These are phyloP conservation scores for Zoysia pacifica DNA, from an alignment of 176 grass and related monocot species.

Conservation along the genomic window DNA sequence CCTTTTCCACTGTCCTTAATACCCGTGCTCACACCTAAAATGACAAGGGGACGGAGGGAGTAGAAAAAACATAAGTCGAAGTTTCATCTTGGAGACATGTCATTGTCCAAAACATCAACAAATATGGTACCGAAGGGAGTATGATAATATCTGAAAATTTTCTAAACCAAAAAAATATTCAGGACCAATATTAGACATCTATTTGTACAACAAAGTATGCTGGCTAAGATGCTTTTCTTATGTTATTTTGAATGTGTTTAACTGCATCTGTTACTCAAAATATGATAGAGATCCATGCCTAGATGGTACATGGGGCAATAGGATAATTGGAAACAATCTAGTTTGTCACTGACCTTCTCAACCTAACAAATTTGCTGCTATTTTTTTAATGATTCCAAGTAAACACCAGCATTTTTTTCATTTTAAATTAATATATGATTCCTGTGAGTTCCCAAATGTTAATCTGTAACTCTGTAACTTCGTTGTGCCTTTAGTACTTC, in stretches of 20 bases:
- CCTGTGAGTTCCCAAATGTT: not conserved
- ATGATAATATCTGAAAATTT: not conserved
- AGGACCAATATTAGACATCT: not conserved
- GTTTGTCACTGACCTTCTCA: not conserved
- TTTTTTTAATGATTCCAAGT: not conserved
- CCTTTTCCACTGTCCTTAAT: too few relatives aligned
- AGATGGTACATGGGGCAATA: not conserved
- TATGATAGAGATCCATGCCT: not conserved
- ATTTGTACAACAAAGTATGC: not conserved
- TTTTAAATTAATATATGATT: not conserved
- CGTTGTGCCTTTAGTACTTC: not conserved
- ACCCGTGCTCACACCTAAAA: too few relatives aligned
- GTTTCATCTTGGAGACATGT: too few relatives aligned
- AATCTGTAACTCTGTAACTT: conserved; percentile 5
- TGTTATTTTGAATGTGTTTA: conserved; percentile 5
- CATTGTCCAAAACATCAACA: too few relatives aligned
- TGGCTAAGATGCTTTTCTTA: not conserved
- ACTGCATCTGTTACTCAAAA: not conserved
- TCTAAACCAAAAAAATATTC: not conserved
- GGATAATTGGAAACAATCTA: not conserved
- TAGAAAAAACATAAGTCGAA: too few relatives aligned
- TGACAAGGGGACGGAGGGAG: too few relatives aligned
- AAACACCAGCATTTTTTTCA: not conserved
- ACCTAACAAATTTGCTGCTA: not conserved
- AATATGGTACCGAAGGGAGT: too few relatives aligned